Conservation (phyloP, 108 stramenopile genomes). For the Nitzschia palea region DNA sequence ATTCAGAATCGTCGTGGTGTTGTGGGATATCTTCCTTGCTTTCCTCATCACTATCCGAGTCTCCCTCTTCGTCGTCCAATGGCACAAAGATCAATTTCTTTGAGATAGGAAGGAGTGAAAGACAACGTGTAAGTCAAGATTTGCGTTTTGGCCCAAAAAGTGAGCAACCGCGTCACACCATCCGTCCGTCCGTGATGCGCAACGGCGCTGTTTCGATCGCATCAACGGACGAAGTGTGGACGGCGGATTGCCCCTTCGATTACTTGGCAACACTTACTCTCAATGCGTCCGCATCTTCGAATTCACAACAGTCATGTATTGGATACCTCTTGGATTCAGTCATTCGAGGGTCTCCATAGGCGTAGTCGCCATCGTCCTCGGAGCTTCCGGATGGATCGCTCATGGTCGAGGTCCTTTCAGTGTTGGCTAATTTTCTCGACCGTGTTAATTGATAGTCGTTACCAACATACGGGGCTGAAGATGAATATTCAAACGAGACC, state of each 20-base stretch:
- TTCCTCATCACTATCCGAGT: conserved; percentile 16
- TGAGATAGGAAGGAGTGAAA: not conserved
- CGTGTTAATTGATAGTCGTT: not conserved
- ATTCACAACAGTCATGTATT: conserved; percentile 85
- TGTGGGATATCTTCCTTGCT: conserved; percentile 21
- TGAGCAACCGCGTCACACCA: not conserved
- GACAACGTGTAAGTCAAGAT: not conserved
- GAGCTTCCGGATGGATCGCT: conserved; percentile 35
- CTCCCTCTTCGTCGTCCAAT: conserved; percentile 23
- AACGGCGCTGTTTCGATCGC: not conserved
- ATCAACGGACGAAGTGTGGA: conserved; percentile 2
- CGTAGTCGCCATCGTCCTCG: conserved; percentile 66
- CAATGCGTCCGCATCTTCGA: conserved; percentile 70
- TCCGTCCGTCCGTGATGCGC: not conserved
- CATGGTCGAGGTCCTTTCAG: conserved; percentile 60
- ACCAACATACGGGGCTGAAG: not conserved
- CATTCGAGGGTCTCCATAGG: conserved; percentile 33
- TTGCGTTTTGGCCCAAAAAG: not conserved
- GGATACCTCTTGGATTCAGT: conserved; percentile 67
- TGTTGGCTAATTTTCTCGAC: conserved; percentile 17
- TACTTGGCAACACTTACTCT: too few species aligned
- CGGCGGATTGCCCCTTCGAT: not conserved
- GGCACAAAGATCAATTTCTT: conserved; percentile 49
- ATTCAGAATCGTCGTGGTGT: conserved; percentile 28
- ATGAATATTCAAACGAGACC: not conserved